Conservation (phyloP, 352 stramenopile genomes). For the Phytopythium delawarense region DNA sequence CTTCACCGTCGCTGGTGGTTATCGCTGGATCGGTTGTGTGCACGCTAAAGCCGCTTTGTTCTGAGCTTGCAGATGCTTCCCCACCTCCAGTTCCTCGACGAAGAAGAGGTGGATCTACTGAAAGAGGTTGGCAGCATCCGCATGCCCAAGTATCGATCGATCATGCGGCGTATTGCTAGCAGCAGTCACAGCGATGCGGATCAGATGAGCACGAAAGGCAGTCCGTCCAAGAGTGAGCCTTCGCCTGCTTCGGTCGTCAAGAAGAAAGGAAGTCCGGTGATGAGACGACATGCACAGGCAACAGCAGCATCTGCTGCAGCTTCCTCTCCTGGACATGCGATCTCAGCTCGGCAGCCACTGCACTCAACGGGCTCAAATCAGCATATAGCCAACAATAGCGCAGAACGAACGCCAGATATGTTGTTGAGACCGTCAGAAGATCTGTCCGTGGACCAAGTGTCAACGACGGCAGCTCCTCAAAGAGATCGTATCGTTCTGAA, state of each 20-base stretch:
- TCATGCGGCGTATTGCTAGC: constrained; percentile 33
- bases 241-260: neutral
- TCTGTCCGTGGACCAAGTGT: neutral
- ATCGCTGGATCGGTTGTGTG: neutral
- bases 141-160: constrained; percentile 67
- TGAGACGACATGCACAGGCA: neutral
- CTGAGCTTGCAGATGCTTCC: constrained; percentile 1
- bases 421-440: neutral
- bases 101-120: constrained; percentile 63
- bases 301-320: neutral
- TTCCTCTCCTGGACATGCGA: neutral
- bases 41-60: neutral
- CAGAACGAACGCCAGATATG: neutral
- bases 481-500: constrained; percentile 28
- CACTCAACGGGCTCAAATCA: neutral
- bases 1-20: neutral
- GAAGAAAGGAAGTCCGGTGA: neutral
- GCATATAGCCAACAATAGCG: neutral
- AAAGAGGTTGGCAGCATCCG: constrained; percentile 47
- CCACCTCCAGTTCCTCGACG: constrained; percentile 37
- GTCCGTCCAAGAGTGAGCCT: constrained; percentile 5
- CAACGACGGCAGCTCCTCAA: neutral
- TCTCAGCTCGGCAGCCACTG: neutral
- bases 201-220: neutral
- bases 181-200: constrained; percentile 2